A percentile compares a stretch with the other conserved stretches of the same genome.
Conservation (phyloP, 768 basidiomycete species). For the Solioccasus polychromus region DNA sequence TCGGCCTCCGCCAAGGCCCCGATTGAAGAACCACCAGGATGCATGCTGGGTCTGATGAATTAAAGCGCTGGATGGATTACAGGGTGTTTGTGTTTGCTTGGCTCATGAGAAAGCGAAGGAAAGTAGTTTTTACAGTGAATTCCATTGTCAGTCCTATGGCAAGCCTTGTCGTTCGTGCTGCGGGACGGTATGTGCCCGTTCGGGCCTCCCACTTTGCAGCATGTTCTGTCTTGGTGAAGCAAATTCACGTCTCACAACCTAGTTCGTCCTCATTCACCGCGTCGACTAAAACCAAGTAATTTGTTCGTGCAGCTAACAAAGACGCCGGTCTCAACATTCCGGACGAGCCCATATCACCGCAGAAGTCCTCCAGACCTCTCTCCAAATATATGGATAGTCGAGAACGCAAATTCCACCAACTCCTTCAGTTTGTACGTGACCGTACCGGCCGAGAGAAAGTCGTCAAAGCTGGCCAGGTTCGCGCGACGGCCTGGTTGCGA, state of each 20-base stretch:
- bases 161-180: slow-evolving; percentile 8
- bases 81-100: slow-evolving; percentile 14
- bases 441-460: slow-evolving; percentile 29
- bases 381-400: slow-evolving; percentile 5
- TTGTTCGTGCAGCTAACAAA: background rate
- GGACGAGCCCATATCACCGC: background rate
- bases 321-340: slow-evolving; percentile 11
- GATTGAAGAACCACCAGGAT: too few relatives aligned
- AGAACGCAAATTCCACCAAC: slow-evolving; percentile 21
- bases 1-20: too few relatives aligned
- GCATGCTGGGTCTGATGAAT: background rate
- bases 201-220: slow-evolving; percentile 1
- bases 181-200: slow-evolving; percentile 10
- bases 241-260: slow-evolving; percentile 20
- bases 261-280: slow-evolving; percentile 17
- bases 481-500: slow-evolving; percentile 47
- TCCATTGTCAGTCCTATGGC: too few relatives aligned
- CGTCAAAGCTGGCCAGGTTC: slow-evolving; percentile 35
- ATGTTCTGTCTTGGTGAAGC: slow-evolving; percentile 5
- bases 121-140: too few relatives aligned
- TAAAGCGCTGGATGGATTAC: background rate
- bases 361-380: background rate
- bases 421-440: slow-evolving; percentile 27
- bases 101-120: too few relatives aligned
- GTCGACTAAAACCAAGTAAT: background rate